Base-by-base conservation (phyloP, 805 yeast species). In the Ogataea dorogensis region DNA sequence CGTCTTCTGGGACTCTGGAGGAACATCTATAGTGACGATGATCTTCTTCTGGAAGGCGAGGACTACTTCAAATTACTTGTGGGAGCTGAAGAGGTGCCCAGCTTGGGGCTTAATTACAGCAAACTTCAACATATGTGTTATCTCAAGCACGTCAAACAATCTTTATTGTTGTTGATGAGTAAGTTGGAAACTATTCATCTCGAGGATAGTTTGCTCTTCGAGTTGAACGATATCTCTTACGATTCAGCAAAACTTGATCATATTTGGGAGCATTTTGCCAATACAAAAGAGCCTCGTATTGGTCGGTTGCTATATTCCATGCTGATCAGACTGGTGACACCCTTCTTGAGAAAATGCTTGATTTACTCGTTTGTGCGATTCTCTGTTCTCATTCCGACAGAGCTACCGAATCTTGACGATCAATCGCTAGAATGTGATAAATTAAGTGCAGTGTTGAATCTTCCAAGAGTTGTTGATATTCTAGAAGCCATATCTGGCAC, bases 301-400 rank as follows among this genome's bases (percentile, higher is more conserved):
- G 67, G 76, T 0, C 36, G 53, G 19, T 63, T 73, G 2, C 43
- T 80, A 3, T 77, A 68, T 48, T 64, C 80, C 0, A 67, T 82
- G 74, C 29, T 80, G 14, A 54, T 71, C n/a, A 77, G 75, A 48
- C 58, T 79, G 1, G 55, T 71, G 7, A 73, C 82, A 0, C 86
- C 88, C 14, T 85, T 80, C 46, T 63, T 85, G 36, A 66, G 94
- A 44, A 72, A 76, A 47, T 64, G 77, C 11, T 71, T 81, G 5
- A 72, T 85, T 5, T 77, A 73, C 47, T 65, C 78, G 0, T 68
- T 59, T 51, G 73, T 77, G 17, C 58, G 64, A 24, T 75, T 79
- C 56, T 79, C 83, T 1, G 65, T 70, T 7, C 54, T 56, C 12
- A 46, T 67, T 10, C 56, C 59, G 4, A 31, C 54, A 7, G 53